These are phyloP conservation scores for Rhododendron ferrugineum DNA, from an alignment of 148 eudicot species.

Conservation along the genomic window DNA sequence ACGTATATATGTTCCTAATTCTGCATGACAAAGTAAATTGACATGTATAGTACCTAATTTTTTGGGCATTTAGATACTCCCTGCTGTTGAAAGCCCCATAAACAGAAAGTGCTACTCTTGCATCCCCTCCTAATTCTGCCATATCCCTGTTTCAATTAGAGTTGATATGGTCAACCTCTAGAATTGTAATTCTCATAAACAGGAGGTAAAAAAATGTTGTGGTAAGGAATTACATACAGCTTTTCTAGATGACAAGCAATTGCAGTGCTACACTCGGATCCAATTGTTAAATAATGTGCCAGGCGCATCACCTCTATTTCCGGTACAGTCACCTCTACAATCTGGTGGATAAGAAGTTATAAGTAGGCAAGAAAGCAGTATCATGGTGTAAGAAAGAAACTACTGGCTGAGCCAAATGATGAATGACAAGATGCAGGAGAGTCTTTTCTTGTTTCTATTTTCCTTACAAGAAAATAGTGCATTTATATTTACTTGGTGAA, in stretches of 20 bases:
- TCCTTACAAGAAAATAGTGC: background rate
- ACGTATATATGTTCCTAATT: background rate
- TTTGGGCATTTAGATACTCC: slow-evolving; percentile 95
- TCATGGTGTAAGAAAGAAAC: background rate
- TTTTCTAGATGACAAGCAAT: slow-evolving; percentile 57
- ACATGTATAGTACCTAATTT: slow-evolving; percentile 48
- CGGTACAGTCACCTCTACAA: slow-evolving; percentile 75
- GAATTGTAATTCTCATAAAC: background rate
- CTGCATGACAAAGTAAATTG: background rate
- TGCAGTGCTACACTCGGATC: slow-evolving; percentile 77
- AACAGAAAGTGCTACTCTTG: slow-evolving; percentile 68
- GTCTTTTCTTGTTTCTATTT: background rate
- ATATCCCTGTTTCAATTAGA: slow-evolving; percentile 33
- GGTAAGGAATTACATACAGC: slow-evolving; percentile 33
- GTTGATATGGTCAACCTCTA: slow-evolving; percentile 10
- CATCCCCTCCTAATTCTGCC: slow-evolving; percentile 69
- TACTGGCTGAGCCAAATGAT: background rate
- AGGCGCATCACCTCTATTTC: slow-evolving; percentile 89
- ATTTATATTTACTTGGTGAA: background rate
- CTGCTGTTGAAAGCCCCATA: slow-evolving; percentile 62
- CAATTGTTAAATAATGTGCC: slow-evolving; percentile 88
- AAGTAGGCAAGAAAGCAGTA: slow-evolving; percentile 13
- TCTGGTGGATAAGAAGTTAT: slow-evolving; percentile 30
- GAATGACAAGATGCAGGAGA: background rate
- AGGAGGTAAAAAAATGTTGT: background rate